A percentile compares a stretch with the other conserved stretches of the same genome.
These are phyloP conservation scores for Dendrothele bispora DNA, from an alignment of 768 basidiomycete species.

Conservation along the genomic window DNA sequence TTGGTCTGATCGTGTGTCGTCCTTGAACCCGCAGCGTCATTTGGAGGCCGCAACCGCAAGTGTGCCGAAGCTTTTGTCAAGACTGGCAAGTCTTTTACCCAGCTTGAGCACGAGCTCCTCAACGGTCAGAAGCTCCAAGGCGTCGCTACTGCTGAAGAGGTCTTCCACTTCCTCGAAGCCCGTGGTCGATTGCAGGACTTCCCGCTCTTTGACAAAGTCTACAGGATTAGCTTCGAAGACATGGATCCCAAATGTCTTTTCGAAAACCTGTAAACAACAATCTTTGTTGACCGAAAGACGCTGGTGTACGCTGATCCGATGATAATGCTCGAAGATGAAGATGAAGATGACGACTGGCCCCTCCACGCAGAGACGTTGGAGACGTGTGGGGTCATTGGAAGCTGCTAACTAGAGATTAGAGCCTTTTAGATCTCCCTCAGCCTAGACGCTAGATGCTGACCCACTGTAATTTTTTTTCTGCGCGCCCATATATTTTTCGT, in stretches of 20 bases:
- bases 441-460: no score
- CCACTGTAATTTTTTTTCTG: no score
- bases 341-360: no score
- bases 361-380: no score
- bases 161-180: constrained; percentile 9
- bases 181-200: constrained; percentile 12
- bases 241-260: constrained; percentile 12
- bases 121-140: constrained; percentile 15
- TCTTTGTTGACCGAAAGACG: no score
- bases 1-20: no score
- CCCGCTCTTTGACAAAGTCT: constrained; percentile 13
- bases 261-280: constrained; percentile 13
- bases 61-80: constrained; percentile 14
- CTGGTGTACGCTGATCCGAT: no score
- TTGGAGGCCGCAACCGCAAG: constrained; percentile 14
- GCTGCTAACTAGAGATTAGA: no score
- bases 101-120: constrained; percentile 12
- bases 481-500: no score
- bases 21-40: not conserved
- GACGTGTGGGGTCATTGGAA: no score
- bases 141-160: constrained; percentile 10
- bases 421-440: no score
- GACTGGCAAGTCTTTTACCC: constrained; percentile 11
- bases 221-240: constrained; percentile 13
- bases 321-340: no score